A percentile compares a stretch with the other conserved stretches of the same genome.
Conservation (phyloP, 495 filamentous ascomycete species). For the Trichoderma reesei region DNA sequence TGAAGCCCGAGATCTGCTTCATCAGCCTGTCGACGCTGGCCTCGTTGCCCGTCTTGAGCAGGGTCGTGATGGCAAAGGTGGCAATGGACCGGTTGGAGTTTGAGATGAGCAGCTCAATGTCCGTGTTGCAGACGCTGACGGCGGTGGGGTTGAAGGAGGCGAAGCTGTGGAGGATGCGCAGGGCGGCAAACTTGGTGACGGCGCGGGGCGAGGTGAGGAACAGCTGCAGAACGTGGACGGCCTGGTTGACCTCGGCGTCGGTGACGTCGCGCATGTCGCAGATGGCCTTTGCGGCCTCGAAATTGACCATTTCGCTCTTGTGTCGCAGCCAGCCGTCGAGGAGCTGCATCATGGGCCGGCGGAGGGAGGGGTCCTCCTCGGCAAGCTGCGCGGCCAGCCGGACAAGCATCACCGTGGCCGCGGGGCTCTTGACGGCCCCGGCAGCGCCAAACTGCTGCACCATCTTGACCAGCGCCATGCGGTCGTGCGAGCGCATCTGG, state of each 20-base stretch:
- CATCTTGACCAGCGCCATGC: constrained; percentile 99
- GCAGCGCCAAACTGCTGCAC: constrained; percentile 93
- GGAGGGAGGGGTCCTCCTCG: constrained; percentile 79
- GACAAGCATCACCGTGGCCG: constrained; percentile 84
- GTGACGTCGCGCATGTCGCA: constrained; percentile 88
- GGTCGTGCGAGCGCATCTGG: constrained; percentile 94
- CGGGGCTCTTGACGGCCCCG: constrained; percentile 88
- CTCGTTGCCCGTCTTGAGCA: constrained; percentile 97
- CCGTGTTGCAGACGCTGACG: constrained; percentile 87
- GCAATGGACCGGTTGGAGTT: constrained; percentile 97
- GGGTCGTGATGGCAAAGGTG: constrained; percentile 94
- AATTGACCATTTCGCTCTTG: constrained; percentile 99
- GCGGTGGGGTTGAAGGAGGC: constrained; percentile 90
- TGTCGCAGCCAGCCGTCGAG: constrained; percentile 94
- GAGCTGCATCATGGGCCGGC: constrained; percentile 90
- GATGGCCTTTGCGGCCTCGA: constrained; percentile 97
- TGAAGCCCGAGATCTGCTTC: constrained; percentile 96
- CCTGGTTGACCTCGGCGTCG: constrained; percentile 83
- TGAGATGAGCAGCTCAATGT: constrained; percentile 91
- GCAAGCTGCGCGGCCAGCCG: constrained; percentile 89
- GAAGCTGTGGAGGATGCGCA: constrained; percentile 92
- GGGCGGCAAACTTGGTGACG: constrained; percentile 95
- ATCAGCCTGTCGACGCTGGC: constrained; percentile 92
- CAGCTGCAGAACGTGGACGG: constrained; percentile 87
- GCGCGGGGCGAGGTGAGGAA: constrained; percentile 95